Base-by-base conservation (phyloP, 2,329 filamentous ascomycete genomes). In the Penicillium corylophilum region DNA sequence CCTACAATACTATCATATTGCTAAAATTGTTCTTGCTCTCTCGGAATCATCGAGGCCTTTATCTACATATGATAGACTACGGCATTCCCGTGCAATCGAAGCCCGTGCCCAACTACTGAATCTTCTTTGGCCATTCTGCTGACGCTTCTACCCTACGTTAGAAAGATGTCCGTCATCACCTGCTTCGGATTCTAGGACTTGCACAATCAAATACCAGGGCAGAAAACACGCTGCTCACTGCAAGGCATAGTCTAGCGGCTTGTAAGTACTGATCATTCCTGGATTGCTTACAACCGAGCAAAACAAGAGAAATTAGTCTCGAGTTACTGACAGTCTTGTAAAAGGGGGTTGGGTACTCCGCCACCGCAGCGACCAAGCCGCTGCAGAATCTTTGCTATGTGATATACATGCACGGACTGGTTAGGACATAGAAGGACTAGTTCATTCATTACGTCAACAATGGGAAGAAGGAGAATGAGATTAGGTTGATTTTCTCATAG, bases 1-100 rank as follows among this genome's bases (percentile, higher is more conserved):
- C 9, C 40, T 70, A 7, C 68, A 71, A 48, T 71, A 71, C 48
- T 72, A 66, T 36, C 63, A 71, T 43, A 62, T 69, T 22, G 65
- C 68, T 13, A 68, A 67, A 43, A 65, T 69, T 24, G 59, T 70
- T 5, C 50, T 64, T 9, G 57, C 56, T n/a, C 47, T 65, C 28
- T 57, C 62, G 4, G 45, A 53, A 42, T 46, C 48, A 16, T 44
- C 57, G 2, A 53, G 9, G 15, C 33, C 51, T 3, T 45, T 40
- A 10, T 54, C 53, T 9, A 46, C 53, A 26, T 62, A 65, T 43
- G 57, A 64, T 5, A 60, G 26, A 15, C 44, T 66, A 24, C 57
- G 45, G 13, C 48, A 60, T 9, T 64, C 62, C 20, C 56, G 63
- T 29, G 40, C 45, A 22, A 56, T 55, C n/a, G 63, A 66, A 52